Evolutionary conservation across 1,139 yeast genomes (phyloP).

Genomic region (Saccharomycopsis crataegensis): DNA sequence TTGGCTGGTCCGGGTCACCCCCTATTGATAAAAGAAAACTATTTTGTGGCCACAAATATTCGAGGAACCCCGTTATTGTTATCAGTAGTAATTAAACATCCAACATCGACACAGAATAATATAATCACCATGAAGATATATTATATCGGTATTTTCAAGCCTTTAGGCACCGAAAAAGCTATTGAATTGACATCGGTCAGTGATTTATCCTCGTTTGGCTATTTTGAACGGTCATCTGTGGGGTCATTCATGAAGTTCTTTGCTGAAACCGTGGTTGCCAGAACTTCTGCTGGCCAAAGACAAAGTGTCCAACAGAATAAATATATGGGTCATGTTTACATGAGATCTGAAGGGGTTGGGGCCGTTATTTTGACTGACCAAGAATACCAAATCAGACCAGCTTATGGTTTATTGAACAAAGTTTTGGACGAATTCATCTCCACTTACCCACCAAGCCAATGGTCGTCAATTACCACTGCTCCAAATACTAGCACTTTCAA

Average conservation of each 20-base stretch:
- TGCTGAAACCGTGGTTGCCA: constrained; percentile 79
- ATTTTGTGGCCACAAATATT: too few species aligned
- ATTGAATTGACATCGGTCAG: constrained; percentile 73
- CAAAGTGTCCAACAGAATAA: constrained; percentile 83
- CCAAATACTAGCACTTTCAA: constrained; percentile 30
- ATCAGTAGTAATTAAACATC: not conserved
- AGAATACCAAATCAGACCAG: constrained; percentile 97
- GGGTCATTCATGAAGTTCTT: constrained; percentile 93
- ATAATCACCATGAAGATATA: constrained; percentile 63
- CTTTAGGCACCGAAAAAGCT: constrained; percentile 50
- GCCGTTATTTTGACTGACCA: constrained; percentile 90
- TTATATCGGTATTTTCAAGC: constrained; percentile 80
- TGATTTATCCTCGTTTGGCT: constrained; percentile 80
- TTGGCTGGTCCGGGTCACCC: too few species aligned
- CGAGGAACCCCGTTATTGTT: too few species aligned
- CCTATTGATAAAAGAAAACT: too few species aligned
- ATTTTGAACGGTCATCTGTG: constrained; percentile 68
- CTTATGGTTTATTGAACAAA: constrained; percentile 86
- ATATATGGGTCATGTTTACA: constrained; percentile 88
- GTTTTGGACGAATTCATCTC: constrained; percentile 84
- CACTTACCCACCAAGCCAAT: constrained; percentile 68
- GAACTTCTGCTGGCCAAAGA: constrained; percentile 86
- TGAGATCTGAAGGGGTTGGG: constrained; percentile 86
- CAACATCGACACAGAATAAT: not conserved
- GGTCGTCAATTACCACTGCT: constrained; percentile 53